Evolutionary conservation across 352 stramenopile species (phyloP), one percentile per base, ranked within the genome.

Genomic region (Phytophthora foliorum): DNA sequence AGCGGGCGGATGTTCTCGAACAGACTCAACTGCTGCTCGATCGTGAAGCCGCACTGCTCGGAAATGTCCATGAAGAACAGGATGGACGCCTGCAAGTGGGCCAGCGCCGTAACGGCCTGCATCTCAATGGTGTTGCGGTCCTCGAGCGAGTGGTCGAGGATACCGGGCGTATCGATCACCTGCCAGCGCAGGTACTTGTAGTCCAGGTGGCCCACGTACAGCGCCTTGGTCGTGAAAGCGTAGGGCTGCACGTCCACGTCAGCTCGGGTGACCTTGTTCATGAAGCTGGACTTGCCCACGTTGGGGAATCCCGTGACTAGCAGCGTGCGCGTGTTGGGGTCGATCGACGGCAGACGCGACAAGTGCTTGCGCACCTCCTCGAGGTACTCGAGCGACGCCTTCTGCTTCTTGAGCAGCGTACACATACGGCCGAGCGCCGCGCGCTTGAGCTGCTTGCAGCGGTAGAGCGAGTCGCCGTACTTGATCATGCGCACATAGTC

Each of bases 101-200:
- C 98, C 11, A 99, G 84, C 36, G 98, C 98, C 57, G 98, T 99
- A 58, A 99, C 98, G 46, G 98, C 97, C 86, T 99, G 98, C 98
- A 99, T 99, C 69, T 99, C 98, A 83, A 99, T 99, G 36, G 98
- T 99, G 86, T 99, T 99, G 36, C 98, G 89, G 74, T 99, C 93
- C 75, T 99, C 98, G 9, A 99, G 87, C n/a, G 97, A 77, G 80
- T 99, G 97, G 84, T 99, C 98, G 36, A 99, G 82, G 72, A 99
- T 99, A 69, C 98, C 98, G 13, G 98, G 98, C 29, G 98, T 99
- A 81, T 99, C 98, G 73, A 99, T 99, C 57, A 99, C 98, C 80
- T 99, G 97, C 97, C 97, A 99, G 38, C 98, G 92, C 63, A 99
- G 83, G 81, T 99, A 99, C 80, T 98, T 98, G 90, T 99, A 99